Evolutionary conservation across 202 grass and related monocot genomes (phyloP).

Genomic region (Zoysia matrella): DNA sequence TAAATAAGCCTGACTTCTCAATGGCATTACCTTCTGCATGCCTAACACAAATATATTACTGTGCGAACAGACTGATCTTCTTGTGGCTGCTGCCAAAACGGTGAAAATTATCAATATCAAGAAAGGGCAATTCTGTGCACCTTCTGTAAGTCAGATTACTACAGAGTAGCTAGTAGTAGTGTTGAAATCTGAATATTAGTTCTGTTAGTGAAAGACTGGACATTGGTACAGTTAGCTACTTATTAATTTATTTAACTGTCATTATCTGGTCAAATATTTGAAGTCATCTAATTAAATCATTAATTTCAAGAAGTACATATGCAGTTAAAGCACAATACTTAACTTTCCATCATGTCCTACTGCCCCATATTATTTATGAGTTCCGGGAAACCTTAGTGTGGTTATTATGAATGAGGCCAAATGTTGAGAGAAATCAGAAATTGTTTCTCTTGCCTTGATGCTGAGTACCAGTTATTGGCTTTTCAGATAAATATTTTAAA

Average conservation of each 20-base stretch:
- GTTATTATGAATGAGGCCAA: conserved; percentile 12
- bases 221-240: background rate
- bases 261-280: no score
- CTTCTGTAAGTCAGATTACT: conserved; percentile 75
- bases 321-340: background rate
- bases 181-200: background rate
- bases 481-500: conserved; percentile 24
- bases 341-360: background rate
- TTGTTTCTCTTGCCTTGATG: conserved; percentile 20
- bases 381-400: background rate
- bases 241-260: background rate
- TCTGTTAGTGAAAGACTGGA: background rate
- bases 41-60: conserved; percentile 44
- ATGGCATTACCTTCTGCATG: background rate
- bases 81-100: conserved; percentile 88
- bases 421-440: conserved; percentile 10
- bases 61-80: conserved; percentile 83
- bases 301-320: background rate
- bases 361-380: conserved; percentile 32
- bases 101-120: conserved; percentile 98
- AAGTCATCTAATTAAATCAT: background rate
- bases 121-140: conserved; percentile 97
- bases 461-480: background rate
- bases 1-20: conserved; percentile 9
- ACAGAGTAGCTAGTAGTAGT: background rate